Evolutionary conservation across 345 rosid genomes (phyloP).

Genomic region (Acer saccharum): DNA sequence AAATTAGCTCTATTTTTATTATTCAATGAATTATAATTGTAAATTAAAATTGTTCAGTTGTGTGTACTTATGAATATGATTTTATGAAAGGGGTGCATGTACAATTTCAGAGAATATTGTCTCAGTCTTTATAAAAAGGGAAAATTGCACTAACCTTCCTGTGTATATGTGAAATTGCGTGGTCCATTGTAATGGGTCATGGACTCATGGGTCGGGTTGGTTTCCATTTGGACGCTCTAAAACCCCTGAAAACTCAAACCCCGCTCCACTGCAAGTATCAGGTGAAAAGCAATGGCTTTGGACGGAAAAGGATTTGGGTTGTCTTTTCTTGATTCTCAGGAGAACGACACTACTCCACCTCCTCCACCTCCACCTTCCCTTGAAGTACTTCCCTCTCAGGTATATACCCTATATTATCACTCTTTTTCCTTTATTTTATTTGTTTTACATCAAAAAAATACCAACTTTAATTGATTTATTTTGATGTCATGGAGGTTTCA

Average conservation of each 20-base stretch:
- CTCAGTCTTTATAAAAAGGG: too few relatives aligned
- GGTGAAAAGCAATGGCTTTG: background rate
- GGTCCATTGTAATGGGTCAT: too few relatives aligned
- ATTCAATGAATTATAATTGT: too few relatives aligned
- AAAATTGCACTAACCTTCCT: too few relatives aligned
- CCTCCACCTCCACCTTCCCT: slow-evolving; percentile 75
- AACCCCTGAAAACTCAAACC: background rate
- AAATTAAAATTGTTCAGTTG: too few relatives aligned
- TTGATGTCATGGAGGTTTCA: slow-evolving; percentile 43
- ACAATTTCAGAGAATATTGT: too few relatives aligned
- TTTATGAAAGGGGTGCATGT: too few relatives aligned
- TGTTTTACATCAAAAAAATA: background rate
- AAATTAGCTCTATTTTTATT: too few relatives aligned
- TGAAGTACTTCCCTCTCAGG: slow-evolving; percentile 76
- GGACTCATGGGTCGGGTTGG: too few relatives aligned
- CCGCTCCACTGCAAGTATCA: background rate
- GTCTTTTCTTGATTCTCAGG: slow-evolving; percentile 56
- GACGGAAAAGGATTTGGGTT: slow-evolving; percentile 10
- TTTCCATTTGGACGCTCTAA: background rate
- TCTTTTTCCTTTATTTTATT: background rate
- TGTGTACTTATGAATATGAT: too few relatives aligned
- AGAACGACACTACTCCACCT: slow-evolving; percentile 32
- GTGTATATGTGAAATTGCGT: too few relatives aligned
- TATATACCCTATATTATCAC: slow-evolving; percentile 18
- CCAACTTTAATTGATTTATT: slow-evolving; percentile 7